A percentile compares a stretch with the other conserved stretches of the same genome.
phyloP scores from a whole-genome alignment of 106 monocot species.

The Narthecium ossifragum region DNA sequence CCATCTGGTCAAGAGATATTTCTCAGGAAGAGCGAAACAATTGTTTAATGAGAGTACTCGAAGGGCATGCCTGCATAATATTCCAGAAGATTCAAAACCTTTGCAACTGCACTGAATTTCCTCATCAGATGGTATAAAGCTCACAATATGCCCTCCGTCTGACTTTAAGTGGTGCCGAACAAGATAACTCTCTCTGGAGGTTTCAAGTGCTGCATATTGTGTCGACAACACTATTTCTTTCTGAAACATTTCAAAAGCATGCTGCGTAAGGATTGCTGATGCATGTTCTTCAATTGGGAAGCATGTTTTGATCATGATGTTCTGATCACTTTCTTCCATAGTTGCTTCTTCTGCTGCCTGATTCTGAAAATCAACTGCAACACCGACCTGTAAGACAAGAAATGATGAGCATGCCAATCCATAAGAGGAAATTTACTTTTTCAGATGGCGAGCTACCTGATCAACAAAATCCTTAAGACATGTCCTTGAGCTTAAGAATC shows the following conservation, averaged over 20 bases:
- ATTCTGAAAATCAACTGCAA: conserved; percentile 79
- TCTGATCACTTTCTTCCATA: conserved; percentile 36
- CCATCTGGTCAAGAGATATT: conserved; percentile 56
- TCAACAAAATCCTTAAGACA: conserved; percentile 73
- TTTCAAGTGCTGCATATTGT: conserved; percentile 67
- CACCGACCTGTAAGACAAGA: conserved; percentile 42
- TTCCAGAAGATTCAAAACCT: conserved; percentile 62
- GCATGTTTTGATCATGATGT: conserved; percentile 51
- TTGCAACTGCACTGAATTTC: conserved; percentile 70
- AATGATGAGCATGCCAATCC: background rate
- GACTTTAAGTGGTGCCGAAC: conserved; percentile 58
- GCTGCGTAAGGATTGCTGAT: conserved; percentile 54
- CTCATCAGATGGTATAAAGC: conserved; percentile 42
- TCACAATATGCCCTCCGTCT: conserved; percentile 52
- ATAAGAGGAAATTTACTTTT: background rate
- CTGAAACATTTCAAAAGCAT: conserved; percentile 68
- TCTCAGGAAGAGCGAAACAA: conserved; percentile 62
- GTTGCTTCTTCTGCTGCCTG: conserved; percentile 78
- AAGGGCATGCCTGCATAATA: conserved; percentile 62
- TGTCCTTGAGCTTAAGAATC: conserved; percentile 67
- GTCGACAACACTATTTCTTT: conserved; percentile 67
- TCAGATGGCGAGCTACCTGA: conserved; percentile 37
- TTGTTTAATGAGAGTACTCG: conserved; percentile 65
- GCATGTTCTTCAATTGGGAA: conserved; percentile 87
- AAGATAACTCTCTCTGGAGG: conserved; percentile 39